phyloP scores from a whole-genome alignment of 2,329 filamentous ascomycete species.

The Blastomyces parvus region DNA sequence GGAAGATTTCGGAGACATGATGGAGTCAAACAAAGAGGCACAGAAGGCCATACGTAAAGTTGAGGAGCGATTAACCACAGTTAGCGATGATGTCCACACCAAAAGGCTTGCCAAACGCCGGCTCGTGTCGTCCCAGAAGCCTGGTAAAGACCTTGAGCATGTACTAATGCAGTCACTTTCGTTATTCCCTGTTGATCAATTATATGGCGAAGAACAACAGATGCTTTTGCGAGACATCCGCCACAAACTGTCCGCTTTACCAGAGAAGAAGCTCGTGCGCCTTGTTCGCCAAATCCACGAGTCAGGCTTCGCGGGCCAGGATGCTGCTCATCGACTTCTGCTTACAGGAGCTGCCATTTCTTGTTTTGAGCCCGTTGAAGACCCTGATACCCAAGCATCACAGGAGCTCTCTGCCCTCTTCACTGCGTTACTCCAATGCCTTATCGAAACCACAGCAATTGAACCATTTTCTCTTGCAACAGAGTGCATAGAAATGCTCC shows the following conservation, averaged over 20 bases:
- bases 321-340: conserved; percentile 27
- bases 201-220: conserved; percentile 32
- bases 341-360: conserved; percentile 30
- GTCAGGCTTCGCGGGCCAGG: conserved; percentile 24
- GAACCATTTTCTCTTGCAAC: conserved; percentile 34
- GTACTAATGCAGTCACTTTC: conserved; percentile 22
- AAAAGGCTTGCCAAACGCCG: conserved; percentile 27
- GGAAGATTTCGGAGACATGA: conserved; percentile 33
- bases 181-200: conserved; percentile 27
- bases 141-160: conserved; percentile 6
- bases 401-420: conserved; percentile 30
- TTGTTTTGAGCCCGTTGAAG: conserved; percentile 27
- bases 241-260: conserved; percentile 28
- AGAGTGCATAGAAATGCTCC: conserved; percentile 32
- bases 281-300: conserved; percentile 26
- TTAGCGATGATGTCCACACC: conserved; percentile 24
- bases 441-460: conserved; percentile 25
- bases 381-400: conserved; percentile 30
- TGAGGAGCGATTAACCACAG: conserved; percentile 25
- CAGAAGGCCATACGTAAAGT: conserved; percentile 30
- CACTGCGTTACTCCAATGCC: conserved; percentile 25
- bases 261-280: conserved; percentile 22
- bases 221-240: conserved; percentile 29
- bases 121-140: conserved; percentile 25
- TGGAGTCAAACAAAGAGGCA: conserved; percentile 26